phyloP scores from a whole-genome alignment of 1,139 yeast species.

The Yamadazyma conglobata region DNA sequence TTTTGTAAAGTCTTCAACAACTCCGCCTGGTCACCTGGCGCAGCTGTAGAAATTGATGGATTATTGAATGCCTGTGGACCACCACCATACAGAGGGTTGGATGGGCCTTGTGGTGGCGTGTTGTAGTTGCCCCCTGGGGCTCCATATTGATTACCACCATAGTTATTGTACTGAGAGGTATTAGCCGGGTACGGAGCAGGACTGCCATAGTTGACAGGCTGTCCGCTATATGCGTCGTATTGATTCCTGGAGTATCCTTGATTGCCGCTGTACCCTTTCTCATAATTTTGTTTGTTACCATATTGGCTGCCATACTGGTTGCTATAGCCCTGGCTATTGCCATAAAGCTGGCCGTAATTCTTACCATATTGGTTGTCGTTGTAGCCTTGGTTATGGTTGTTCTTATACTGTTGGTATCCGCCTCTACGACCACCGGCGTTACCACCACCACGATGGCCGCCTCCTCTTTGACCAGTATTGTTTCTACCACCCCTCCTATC shows the following conservation, averaged over 20 bases:
- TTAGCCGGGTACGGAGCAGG: background rate
- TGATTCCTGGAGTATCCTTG: slow-evolving; percentile 1
- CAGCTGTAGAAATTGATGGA: background rate
- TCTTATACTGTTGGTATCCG: background rate
- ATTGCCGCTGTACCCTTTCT: background rate
- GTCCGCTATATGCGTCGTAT: no score
- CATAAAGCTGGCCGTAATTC: background rate
- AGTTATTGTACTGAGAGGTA: background rate
- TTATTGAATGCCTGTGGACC: slow-evolving; percentile 1
- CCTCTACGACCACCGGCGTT: slow-evolving; percentile 1
- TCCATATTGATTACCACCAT: background rate
- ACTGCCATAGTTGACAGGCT: background rate
- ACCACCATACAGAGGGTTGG: no score
- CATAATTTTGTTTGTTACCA: slow-evolving; percentile 1
- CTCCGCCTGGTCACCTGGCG: slow-evolving; percentile 9
- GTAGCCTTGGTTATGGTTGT: background rate
- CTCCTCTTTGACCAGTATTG: slow-evolving; percentile 1
- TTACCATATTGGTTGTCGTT: slow-evolving; percentile 2
- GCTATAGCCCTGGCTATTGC: background rate
- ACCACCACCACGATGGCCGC: slow-evolving; percentile 1
- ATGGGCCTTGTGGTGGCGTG: no score
- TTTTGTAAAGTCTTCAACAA: slow-evolving; percentile 39
- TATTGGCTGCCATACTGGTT: slow-evolving; percentile 2
- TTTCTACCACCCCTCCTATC: background rate
- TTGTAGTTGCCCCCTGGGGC: no score